Base-by-base conservation (phyloP, 1,284 basidiomycete species). In the Ceratobasidium sp. region DNA sequence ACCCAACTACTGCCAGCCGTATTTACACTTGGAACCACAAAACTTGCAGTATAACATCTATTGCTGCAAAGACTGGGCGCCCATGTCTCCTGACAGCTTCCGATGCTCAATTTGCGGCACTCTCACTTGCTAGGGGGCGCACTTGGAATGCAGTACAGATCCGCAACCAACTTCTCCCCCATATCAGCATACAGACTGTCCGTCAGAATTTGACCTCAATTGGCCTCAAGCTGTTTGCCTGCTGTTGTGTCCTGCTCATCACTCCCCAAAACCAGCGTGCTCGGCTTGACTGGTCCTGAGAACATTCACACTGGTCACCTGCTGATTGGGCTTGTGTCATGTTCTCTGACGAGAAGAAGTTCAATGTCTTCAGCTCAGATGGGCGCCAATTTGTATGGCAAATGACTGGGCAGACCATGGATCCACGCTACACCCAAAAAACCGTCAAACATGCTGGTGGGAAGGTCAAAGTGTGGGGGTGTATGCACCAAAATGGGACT, bases 401-500 rank as follows among this genome's bases (percentile, higher is more conserved):
- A 41, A 59, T n/a, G 14, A 14, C 31, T 51, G 66, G 66, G 45
- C 29, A 48, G 45, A 19, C 53, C n/a, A 54, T 76, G n/a, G 44
- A 50, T 36, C 44, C 63, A n/a, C 19, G 53, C 53, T 56, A 57
- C 24, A 59, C 67, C 29, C 4, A 31, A 53, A 59, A 67, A 56
- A 77, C 60, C 14, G 59, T 78, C 45, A 75, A 75, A 54, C 59
- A 73, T 72, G 75, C 76, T 22, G 67, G 76, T 17, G 75, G 76
- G 19, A 65, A 31, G 4, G 22, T 77, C 22, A 78, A 77, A 69
- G 69, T 76, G 22, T 78, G 76, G 77, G 77, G 78, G 24, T 78
- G 77, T 54, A 62, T 77, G 8, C 54, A 60, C 19, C 24, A 54
- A 22, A 8, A 60, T 19, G 75, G 77, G 3, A 22, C 63, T 11